A percentile compares a stretch with the other conserved stretches of the same genome.
These are phyloP conservation scores for Globisporangium camurandrum DNA, from an alignment of 352 stramenopile genomes.

Conservation along the genomic window DNA sequence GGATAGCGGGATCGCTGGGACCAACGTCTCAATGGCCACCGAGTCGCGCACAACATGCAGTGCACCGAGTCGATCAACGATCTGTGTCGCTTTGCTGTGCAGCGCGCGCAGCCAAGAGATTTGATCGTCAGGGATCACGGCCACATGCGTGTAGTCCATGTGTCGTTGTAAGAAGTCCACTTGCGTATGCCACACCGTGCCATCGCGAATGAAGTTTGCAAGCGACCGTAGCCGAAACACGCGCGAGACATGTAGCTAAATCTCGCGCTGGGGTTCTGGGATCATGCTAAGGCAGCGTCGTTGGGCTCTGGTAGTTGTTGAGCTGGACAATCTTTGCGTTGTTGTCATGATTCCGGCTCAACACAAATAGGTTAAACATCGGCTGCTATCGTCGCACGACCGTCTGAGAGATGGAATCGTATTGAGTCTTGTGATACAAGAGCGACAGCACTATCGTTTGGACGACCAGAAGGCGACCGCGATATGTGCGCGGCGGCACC, in stretches of 20 bases:
- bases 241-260: background rate
- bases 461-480: conserved; percentile 1
- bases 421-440: conserved; percentile 9
- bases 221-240: background rate
- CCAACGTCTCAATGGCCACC: background rate
- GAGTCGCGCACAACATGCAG: background rate
- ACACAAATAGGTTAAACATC: conserved; percentile 13
- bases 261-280: background rate
- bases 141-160: background rate
- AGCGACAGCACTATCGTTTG: conserved; percentile 8
- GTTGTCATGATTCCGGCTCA: conserved; percentile 10
- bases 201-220: background rate
- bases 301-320: background rate
- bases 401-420: background rate
- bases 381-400: conserved; percentile 6
- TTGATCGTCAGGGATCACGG: background rate
- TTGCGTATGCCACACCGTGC: background rate
- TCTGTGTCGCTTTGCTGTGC: background rate
- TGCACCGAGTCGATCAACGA: background rate
- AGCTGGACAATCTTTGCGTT: conserved; percentile 8
- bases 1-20: background rate
- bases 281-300: conserved; percentile 1
- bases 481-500: conserved; percentile 9
- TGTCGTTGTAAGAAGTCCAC: conserved; percentile 1
- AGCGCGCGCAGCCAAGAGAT: background rate